These are phyloP conservation scores for Durotheca rogersii DNA, from an alignment of 495 filamentous ascomycete species.

Conservation along the genomic window DNA sequence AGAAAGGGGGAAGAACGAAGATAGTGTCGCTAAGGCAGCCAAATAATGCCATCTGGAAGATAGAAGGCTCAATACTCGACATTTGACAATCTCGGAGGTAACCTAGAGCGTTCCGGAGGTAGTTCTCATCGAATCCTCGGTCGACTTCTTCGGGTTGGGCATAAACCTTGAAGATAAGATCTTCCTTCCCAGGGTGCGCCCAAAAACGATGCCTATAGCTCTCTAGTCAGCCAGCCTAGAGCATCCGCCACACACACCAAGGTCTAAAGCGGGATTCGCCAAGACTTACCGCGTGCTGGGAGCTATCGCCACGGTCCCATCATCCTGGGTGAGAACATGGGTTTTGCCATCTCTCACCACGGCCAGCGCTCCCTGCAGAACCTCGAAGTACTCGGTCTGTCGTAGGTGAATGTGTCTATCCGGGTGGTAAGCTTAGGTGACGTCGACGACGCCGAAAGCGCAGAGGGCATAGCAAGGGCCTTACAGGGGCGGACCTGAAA, in stretches of 20 bases:
- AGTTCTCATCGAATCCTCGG: slow-evolving; percentile 11
- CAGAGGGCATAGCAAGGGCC: too few relatives aligned
- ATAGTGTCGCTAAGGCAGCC: slow-evolving; percentile 1
- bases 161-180: slow-evolving; percentile 12
- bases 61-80: neutral
- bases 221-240: too few relatives aligned
- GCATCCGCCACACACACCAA: too few relatives aligned
- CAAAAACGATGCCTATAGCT: slow-evolving; percentile 19
- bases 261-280: too few relatives aligned
- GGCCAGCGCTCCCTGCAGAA: slow-evolving; percentile 22
- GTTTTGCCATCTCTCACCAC: slow-evolving; percentile 6
- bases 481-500: too few relatives aligned
- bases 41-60: slow-evolving; percentile 6
- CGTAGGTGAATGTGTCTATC: slow-evolving; percentile 21
- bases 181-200: slow-evolving; percentile 7
- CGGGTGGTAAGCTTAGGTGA: neutral
- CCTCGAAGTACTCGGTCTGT: slow-evolving; percentile 28
- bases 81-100: slow-evolving; percentile 8
- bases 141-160: slow-evolving; percentile 6
- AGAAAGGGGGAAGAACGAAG: slow-evolving; percentile 1
- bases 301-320: slow-evolving; percentile 4
- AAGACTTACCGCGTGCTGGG: slow-evolving; percentile 11
- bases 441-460: too few relatives aligned
- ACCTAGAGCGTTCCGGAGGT: slow-evolving; percentile 11
- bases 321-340: slow-evolving; percentile 9